Conservation (phyloP, 2,329 filamentous ascomycete species). For the Elsinoe batatas region DNA sequence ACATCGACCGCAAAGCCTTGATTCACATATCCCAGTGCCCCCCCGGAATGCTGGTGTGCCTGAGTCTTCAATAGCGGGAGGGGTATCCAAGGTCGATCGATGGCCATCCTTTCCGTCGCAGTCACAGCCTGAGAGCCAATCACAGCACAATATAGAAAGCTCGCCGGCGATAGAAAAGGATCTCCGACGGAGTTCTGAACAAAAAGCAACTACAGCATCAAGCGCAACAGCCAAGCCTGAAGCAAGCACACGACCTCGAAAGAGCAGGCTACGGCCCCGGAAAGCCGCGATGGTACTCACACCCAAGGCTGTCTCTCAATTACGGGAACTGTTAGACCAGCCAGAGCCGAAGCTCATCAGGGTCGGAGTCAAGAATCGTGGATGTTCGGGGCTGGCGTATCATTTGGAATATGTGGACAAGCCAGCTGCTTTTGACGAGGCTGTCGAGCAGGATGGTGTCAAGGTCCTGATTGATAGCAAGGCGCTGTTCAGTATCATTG, state of each 20-base stretch:
- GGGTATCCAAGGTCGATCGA: slow-evolving; percentile 38
- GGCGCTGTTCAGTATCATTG: slow-evolving; percentile 94
- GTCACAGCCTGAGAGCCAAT: slow-evolving; percentile 14
- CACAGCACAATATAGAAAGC: slow-evolving; percentile 37
- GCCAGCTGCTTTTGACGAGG: slow-evolving; percentile 77
- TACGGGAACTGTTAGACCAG: slow-evolving; percentile 66
- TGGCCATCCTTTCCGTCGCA: slow-evolving; percentile 27
- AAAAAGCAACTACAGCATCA: slow-evolving; percentile 16
- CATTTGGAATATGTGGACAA: slow-evolving; percentile 93
- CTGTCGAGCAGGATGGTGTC: slow-evolving; percentile 90
- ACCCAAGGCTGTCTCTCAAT: slow-evolving; percentile 65
- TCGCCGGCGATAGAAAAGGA: slow-evolving; percentile 59
- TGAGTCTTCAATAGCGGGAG: slow-evolving; percentile 51
- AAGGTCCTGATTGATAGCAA: slow-evolving; percentile 95
- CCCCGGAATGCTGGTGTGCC: slow-evolving; percentile 49
- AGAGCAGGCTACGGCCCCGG: slow-evolving; percentile 61
- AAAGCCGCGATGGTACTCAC: slow-evolving; percentile 90
- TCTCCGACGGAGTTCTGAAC: slow-evolving; percentile 26
- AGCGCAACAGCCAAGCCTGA: slow-evolving; percentile 30
- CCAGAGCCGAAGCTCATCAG: slow-evolving; percentile 89
- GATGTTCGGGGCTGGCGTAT: slow-evolving; percentile 88
- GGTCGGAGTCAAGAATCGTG: slow-evolving; percentile 85
- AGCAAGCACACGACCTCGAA: slow-evolving; percentile 44
- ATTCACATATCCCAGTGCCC: slow-evolving; percentile 45
- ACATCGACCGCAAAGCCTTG: slow-evolving; percentile 52